Evolutionary conservation across 164 flowering plant genomes (phyloP), one percentile per base, ranked within the genome.

Genomic region (Annona squamosa): DNA sequence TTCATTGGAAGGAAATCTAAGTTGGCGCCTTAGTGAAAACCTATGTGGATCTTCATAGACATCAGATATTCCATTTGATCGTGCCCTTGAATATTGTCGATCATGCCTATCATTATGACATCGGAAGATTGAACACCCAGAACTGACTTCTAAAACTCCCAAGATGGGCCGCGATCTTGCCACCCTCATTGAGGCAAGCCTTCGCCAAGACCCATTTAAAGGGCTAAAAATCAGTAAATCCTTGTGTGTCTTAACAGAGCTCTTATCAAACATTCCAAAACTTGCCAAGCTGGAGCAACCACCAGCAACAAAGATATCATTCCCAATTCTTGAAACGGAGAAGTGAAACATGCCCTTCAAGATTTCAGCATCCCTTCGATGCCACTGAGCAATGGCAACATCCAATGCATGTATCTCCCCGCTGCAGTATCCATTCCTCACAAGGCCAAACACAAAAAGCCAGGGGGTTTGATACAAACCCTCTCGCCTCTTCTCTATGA

Each of bases 31-130:
- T 4, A 89, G 76, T 37, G 98, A 95, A 59, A 95, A 87, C 78
- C 93, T 86, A 79, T 95, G 99, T 73, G 99, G 99, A 84, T 95
- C 99, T 80, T 89, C 94, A 70, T 93, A 95, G 70, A 95, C 92
- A 79, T 93, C 96, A 2, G 97, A 91, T 17, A 84, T 87, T 44
- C 94, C 93, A 62, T 92, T 89, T 52, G 82, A 13, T 44, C 97
- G 78, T 65, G 94, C 73, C 81, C 93, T 81, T 16, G 85, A 72
- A 77, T 82, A 79, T 46, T 84, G 88, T 59, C 86, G 83, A 37
- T 88, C 97, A 18, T 85, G 87, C 73, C 88, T 82, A 71, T 69
- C 82, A n/a, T 79, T 85, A 72, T 84, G 88, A 74, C 78, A 81
- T 41, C 73, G 86, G 45, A 80, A 68, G 57, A 84, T 69, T 4